Evolutionary conservation across 2,329 filamentous ascomycete genomes (phyloP).

Genomic region (Dryadomyces quercivorus): DNA sequence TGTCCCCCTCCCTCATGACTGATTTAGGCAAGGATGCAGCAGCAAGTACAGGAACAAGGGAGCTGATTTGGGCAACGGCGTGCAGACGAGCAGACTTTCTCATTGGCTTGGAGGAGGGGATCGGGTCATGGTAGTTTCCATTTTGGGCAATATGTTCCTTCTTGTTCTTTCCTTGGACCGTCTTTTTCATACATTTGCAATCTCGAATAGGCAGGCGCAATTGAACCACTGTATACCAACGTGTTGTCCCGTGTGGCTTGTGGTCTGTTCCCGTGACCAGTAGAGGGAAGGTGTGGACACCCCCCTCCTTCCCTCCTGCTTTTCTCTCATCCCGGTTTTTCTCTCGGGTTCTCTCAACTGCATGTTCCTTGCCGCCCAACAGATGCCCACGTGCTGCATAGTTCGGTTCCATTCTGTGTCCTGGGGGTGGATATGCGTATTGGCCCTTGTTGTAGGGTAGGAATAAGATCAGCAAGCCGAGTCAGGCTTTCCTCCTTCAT

Average conservation of each 20-base stretch:
- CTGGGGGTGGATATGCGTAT: no score
- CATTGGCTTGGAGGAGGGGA: conserved; percentile 1
- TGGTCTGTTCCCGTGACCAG: not conserved
- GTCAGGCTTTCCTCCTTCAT: not conserved
- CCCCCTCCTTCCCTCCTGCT: not conserved
- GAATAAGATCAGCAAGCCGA: not conserved
- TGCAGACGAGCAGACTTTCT: conserved; percentile 3
- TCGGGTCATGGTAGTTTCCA: not conserved
- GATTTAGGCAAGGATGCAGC: not conserved
- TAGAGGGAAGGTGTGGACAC: not conserved
- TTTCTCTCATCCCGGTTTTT: not conserved
- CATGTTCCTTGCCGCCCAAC: not conserved
- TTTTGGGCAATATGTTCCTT: not conserved
- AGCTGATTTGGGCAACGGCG: not conserved
- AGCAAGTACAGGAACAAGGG: not conserved
- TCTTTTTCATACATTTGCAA: not conserved
- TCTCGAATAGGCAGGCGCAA: not conserved
- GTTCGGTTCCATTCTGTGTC: not conserved
- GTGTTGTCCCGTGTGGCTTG: not conserved
- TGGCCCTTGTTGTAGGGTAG: not conserved
- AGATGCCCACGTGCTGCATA: not conserved
- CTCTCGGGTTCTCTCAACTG: not conserved
- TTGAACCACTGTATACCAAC: not conserved
- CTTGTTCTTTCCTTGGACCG: not conserved
- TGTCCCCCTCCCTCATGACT: not conserved